Evolutionary conservation across 1,139 yeast genomes (phyloP), one percentile per base, ranked within the genome.

Genomic region (Geotrichum armillariae): DNA sequence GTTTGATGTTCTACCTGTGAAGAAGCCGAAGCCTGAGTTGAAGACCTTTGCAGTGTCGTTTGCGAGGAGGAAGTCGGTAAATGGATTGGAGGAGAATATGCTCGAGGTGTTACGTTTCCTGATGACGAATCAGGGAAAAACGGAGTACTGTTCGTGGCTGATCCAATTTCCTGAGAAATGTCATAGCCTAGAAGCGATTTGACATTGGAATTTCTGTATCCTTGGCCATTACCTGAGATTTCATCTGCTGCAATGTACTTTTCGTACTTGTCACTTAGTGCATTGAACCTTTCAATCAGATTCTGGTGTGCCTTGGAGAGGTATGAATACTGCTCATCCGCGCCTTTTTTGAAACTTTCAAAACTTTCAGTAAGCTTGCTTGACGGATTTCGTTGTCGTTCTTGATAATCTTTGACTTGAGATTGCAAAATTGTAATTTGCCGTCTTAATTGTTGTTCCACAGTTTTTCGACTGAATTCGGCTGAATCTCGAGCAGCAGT

Each of bases 291-390:
- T 7, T 55, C 49, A 1, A 56, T 47, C 6, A 64, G 54, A 8
- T 61, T 61, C 18, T 61, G 55, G 47, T 63, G 56, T 2, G 64
- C 61, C 2, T 46, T 43, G 18, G 56, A 49, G 31, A 64, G 53
- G 43, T 59, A 58, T 5, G 50, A 34, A 48, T 55, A 60, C 17
- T 61, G 55, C 32, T 49, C 53, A 37, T 61, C 63, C 5, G 59
- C 46, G 12, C 57, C 47, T 12, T 35, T 40, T 29, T 56, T 54
- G 47, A 56, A 55, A 3, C 49, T 45, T 22, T 58, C 58, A 23
- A 60, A 50, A 40, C 56, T 49, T 16, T 53, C 58, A 14, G 45
- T 27, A 16, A 57, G 53, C 38, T 45, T 41, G 11, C 40, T 37
- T 1, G 56, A 34, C 12, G 58, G 50, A 33, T 50, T 34, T 3